phyloP scores from a whole-genome alignment of 768 basidiomycete genomes.

The Xerocomellus dryophilus region DNA sequence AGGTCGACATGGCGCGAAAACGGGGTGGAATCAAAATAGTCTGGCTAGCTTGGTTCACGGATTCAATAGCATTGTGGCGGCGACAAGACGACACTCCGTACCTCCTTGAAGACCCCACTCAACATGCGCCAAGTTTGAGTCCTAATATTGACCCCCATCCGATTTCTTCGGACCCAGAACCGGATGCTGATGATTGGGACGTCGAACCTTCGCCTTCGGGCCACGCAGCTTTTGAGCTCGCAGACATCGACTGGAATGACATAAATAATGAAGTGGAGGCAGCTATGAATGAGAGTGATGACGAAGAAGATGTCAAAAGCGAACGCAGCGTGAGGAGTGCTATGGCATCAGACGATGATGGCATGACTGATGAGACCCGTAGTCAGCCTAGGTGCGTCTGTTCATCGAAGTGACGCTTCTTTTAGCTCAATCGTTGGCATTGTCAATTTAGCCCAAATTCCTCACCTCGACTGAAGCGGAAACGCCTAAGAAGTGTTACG shows the following conservation, averaged over 20 bases:
- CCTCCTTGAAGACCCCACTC: constrained; percentile 60
- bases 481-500: constrained; percentile 69
- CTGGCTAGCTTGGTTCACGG: constrained; percentile 85
- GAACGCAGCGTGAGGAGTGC: constrained; percentile 42
- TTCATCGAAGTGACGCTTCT: constrained; percentile 21
- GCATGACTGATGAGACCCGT: constrained; percentile 45
- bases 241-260: constrained; percentile 75
- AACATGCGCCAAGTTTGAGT: constrained; percentile 38
- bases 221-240: constrained; percentile 44
- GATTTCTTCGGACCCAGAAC: constrained; percentile 64
- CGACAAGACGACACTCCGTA: constrained; percentile 78
- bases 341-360: constrained; percentile 49
- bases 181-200: constrained; percentile 70
- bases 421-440: constrained; percentile 5
- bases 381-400: constrained; percentile 43
- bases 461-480: constrained; percentile 53
- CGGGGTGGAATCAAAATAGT: constrained; percentile 81
- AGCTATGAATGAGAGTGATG: constrained; percentile 78
- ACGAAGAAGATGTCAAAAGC: constrained; percentile 40
- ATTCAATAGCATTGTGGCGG: constrained; percentile 85
- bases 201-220: constrained; percentile 37
- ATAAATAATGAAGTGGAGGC: constrained; percentile 87
- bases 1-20: constrained; percentile 80
- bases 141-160: constrained; percentile 47
- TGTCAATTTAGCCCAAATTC: constrained; percentile 35